Percentiles rank a stretch among this genome's conserved stretches.
Evolutionary conservation across 495 filamentous ascomycete genomes (phyloP).

Genomic region (Aspergillus incahuasiensis): DNA sequence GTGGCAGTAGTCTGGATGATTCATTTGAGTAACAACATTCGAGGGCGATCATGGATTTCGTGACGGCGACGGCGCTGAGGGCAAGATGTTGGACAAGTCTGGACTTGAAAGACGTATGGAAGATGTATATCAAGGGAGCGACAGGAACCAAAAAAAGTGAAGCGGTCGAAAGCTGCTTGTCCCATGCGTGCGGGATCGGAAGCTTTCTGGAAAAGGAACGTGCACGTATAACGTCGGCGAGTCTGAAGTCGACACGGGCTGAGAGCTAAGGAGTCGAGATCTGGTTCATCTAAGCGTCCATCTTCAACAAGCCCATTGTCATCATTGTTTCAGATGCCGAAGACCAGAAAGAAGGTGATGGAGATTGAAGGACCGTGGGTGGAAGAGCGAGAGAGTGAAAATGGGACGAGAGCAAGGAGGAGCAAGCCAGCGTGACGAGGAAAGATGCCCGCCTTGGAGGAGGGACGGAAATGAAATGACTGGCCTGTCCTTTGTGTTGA

Average conservation of each 20-base stretch:
- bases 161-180: neutral
- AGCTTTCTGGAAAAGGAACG: conserved; percentile 6
- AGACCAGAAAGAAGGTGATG: neutral
- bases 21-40: neutral
- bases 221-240: conserved; percentile 5
- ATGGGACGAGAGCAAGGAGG: conserved; percentile 13
- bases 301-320: neutral
- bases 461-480: conserved; percentile 10
- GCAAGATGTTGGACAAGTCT: neutral
- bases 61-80: neutral
- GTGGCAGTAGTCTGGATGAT: neutral
- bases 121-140: neutral
- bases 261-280: neutral
- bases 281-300: neutral
- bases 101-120: neutral
- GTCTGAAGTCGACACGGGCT: neutral
- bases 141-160: neutral
- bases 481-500: conserved; percentile 15
- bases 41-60: conserved; percentile 1
- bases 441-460: neutral
- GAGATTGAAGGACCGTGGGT: conserved; percentile 9
- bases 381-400: conserved; percentile 11
- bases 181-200: neutral
- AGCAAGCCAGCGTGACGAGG: conserved; percentile 4
- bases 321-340: neutral